phyloP scores from a whole-genome alignment of 768 basidiomycete genomes.

The Termitomyces sp. region DNA sequence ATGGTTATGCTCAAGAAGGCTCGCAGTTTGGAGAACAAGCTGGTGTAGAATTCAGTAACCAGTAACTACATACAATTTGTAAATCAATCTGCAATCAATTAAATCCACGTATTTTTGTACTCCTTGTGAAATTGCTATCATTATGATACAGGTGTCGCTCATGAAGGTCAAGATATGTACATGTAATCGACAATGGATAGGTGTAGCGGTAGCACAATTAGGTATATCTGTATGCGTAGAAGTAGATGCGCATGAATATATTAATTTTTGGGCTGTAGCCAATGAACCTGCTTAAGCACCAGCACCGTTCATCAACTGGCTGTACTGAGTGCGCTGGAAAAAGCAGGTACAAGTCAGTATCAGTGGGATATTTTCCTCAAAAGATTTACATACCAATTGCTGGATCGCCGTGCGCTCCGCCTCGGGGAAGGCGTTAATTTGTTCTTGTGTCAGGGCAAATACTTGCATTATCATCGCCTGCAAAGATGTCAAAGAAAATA shows the following conservation, averaged over 20 bases:
- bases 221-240: constrained; percentile 3
- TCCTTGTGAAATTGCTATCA: not conserved
- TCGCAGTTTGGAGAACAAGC: constrained; percentile 36
- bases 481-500: not conserved
- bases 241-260: constrained; percentile 3
- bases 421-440: constrained; percentile 78
- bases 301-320: constrained; percentile 33
- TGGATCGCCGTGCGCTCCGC: constrained; percentile 76
- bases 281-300: constrained; percentile 3
- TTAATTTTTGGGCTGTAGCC: not conserved
- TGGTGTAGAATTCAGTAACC: not conserved
- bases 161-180: not conserved
- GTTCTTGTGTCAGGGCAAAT: constrained; percentile 72
- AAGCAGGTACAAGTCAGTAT: not conserved
- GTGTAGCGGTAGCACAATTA: not conserved
- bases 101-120: not conserved
- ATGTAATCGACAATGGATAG: not conserved
- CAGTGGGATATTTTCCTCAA: not conserved
- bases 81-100: not conserved
- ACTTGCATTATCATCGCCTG: constrained; percentile 88
- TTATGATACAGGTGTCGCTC: not conserved
- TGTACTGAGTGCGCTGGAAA: constrained; percentile 36
- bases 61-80: not conserved
- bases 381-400: constrained; percentile 53
- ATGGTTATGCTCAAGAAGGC: constrained; percentile 66